Evolutionary conservation across 1,284 basidiomycete genomes (phyloP), one percentile per base, ranked within the genome.

Genomic region (Ceraceosorus guamensis): DNA sequence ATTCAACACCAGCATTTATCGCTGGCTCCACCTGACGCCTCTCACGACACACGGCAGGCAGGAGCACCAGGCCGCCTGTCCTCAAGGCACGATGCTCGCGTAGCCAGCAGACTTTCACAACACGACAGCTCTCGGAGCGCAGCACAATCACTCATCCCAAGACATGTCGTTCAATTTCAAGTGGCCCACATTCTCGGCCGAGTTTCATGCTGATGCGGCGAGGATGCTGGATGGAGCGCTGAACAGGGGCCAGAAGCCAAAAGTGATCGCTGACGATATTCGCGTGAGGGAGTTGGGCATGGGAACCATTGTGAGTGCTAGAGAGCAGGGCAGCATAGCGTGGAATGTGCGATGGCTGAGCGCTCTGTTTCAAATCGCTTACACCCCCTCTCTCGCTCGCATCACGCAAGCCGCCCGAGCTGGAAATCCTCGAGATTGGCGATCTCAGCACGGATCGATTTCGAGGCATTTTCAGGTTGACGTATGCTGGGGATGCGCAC

Each of bases 161-260:
- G n/a, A n/a, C n/a, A 97, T 97, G 92, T 93, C 91, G 47, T 98
- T 98, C 80, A 86, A 87, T 61, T 98, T 99, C 81, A 83, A 89
- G 78, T 99, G 95, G 95, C 89, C 90, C 48, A 77, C 78, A 34
- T 99, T 99, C 80, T 93, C 90, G 30, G 56, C 60, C 4, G 60
- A 64, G 50, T 68, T 70, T 49, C 67, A 67, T 63, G 91, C 68
- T 87, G 66, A 71, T 56, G 73, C 73, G 1, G 65, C 61, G 14
- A 51, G 61, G 51, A 72, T 70, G 60, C 70, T 75, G 52, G 66
- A 67, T 54, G 64, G 59, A 53, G 87, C 80, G 46, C 67, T 76
- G 54, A 76, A 76, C 37, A 61, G 65, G 39, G 73, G 73, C 2
- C 66, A 68, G 3, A 97, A 96, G 76, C 95, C 95, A 1, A 91